Percentiles rank a stretch among this genome's conserved stretches.
Conservation (phyloP, 2,329 filamentous ascomycete species). For the Cercospora nicotianae region DNA sequence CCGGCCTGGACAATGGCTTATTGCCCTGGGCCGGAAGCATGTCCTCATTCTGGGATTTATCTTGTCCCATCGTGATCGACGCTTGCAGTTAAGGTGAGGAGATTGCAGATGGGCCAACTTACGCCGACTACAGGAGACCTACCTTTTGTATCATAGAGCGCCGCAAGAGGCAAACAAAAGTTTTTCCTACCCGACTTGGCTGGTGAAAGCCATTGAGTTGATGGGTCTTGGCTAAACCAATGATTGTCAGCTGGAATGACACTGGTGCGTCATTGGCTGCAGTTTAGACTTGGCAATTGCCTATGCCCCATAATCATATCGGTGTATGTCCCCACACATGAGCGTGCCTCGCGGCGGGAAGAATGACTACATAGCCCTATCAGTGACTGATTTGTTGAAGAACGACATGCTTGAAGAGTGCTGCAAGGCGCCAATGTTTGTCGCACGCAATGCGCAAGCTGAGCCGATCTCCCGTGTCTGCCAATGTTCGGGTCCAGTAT, state of each 20-base stretch:
- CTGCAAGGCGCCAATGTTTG: neutral
- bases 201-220: neutral
- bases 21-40: conserved; percentile 33
- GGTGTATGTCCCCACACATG: neutral
- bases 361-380: neutral
- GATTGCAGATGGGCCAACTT: neutral
- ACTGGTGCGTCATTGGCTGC: conserved; percentile 1
- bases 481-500: neutral
- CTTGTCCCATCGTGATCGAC: neutral
- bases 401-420: neutral
- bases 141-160: neutral
- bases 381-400: neutral
- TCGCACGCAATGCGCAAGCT: neutral
- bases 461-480: neutral
- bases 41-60: neutral
- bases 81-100: neutral
- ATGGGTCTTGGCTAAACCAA: neutral
- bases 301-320: neutral
- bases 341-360: neutral
- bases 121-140: neutral
- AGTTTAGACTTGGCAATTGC: neutral
- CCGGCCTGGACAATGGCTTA: conserved; percentile 59
- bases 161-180: neutral
- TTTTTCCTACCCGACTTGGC: neutral
- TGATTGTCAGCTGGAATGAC: neutral